Conservation (phyloP, 164 flowering plant genomes). For the Umbilicus rupestris region DNA sequence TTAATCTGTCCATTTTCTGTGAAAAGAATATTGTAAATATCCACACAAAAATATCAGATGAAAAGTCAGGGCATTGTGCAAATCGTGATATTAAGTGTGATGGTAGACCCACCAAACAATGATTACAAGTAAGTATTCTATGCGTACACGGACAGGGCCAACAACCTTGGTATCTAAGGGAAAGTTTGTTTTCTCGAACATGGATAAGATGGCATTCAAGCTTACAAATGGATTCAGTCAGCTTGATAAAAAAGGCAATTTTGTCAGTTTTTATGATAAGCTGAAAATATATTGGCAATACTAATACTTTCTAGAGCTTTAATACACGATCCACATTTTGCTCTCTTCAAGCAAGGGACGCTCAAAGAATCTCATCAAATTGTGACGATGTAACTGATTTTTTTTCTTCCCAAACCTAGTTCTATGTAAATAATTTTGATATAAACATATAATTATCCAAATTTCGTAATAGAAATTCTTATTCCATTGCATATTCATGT, state of each 20-base stretch:
- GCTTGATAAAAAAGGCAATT: too few relatives aligned
- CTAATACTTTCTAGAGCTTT: neutral
- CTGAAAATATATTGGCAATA: neutral
- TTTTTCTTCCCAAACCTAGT: neutral
- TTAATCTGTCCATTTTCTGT: conserved; percentile 36
- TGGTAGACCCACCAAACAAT: neutral
- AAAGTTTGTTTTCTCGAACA: neutral
- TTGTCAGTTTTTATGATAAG: too few relatives aligned
- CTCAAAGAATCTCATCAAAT: neutral
- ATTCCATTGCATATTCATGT: neutral
- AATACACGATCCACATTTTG: neutral
- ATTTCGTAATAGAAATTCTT: too few relatives aligned
- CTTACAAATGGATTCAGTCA: too few relatives aligned
- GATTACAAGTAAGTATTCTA: neutral
- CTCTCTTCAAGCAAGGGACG: neutral
- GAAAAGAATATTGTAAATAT: neutral
- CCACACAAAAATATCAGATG: too few relatives aligned
- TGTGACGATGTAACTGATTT: too few relatives aligned
- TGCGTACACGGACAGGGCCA: neutral
- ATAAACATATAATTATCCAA: too few relatives aligned
- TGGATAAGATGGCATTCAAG: neutral
- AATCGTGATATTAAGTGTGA: neutral
- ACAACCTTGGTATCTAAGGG: neutral
- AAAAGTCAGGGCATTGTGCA: too few relatives aligned
- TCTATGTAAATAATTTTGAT: too few relatives aligned